phyloP scores from a whole-genome alignment of 2,329 filamentous ascomycete species.

The Aspergillus viridinutans region DNA sequence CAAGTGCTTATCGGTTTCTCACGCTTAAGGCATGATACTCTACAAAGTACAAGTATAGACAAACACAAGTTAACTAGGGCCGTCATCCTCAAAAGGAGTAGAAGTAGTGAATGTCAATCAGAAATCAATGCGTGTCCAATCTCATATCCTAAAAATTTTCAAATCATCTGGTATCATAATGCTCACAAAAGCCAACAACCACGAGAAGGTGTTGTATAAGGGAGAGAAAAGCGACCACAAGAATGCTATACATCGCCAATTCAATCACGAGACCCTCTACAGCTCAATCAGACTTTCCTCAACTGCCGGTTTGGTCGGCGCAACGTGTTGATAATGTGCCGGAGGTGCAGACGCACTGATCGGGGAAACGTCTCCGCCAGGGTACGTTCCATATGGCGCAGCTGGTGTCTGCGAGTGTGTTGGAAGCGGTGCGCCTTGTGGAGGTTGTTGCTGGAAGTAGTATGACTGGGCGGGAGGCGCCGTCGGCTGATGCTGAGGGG shows the following conservation, averaged over 20 bases:
- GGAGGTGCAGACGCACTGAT: slow-evolving; percentile 11
- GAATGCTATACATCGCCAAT: slow-evolving; percentile 7
- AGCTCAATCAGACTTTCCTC: slow-evolving; percentile 32
- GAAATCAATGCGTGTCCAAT: slow-evolving; percentile 10
- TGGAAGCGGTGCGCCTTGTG: slow-evolving; percentile 6
- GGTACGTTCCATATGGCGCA: slow-evolving; percentile 12
- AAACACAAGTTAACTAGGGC: too few relatives aligned
- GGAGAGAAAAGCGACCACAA: slow-evolving; percentile 1
- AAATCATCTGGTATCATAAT: slow-evolving; percentile 26
- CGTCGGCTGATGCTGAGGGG: slow-evolving; percentile 12
- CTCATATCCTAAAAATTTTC: slow-evolving; percentile 17
- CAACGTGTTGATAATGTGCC: slow-evolving; percentile 17
- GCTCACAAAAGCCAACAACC: slow-evolving; percentile 7
- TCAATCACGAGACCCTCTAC: slow-evolving; percentile 9
- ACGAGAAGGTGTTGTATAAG: background rate
- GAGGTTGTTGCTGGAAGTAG: slow-evolving; percentile 17
- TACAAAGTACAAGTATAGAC: background rate
- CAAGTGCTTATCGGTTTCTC: background rate
- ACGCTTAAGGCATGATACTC: too few relatives aligned
- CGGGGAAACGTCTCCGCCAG: slow-evolving; percentile 16
- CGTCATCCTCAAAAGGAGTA: background rate
- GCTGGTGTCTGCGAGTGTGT: slow-evolving; percentile 11
- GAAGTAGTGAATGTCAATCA: background rate
- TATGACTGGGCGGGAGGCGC: slow-evolving; percentile 16
- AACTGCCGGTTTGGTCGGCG: slow-evolving; percentile 19